Base-by-base conservation (phyloP, 2,329 filamentous ascomycete species). In the Epichloe uncinata region DNA sequence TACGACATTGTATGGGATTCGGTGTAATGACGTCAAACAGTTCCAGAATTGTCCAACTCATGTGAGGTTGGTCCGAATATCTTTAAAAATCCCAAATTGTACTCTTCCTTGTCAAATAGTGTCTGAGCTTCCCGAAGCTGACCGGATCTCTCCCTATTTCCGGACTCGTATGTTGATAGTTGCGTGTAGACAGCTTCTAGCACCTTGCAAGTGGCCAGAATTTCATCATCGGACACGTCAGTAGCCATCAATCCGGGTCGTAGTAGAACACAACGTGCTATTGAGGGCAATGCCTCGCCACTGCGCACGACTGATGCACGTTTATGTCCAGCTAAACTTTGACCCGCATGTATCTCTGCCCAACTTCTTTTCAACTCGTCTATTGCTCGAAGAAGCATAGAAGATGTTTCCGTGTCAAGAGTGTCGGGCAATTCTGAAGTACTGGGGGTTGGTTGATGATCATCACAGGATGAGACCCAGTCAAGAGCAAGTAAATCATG, bases 391-490 rank as follows among this genome's bases (percentile, higher is more conserved):
- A 50, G 36, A 33, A 50, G 48, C 35, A 38, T 42, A 8, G 12
- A 30, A 22, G 11, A 30, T 12, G n/a, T 38, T 13, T 42, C n/a
- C 4, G 45, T 13, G 38, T 45, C 48, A 5, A 50, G 36, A 13
- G n/a, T 34, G 45, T 4, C 18, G 22, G 16, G 18, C 8, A 18
- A 4, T 35, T 48, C 47, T 18, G 41, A 5, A n/a, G 9, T 22
- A 33, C 36, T 20, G 5, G 16, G 16, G 16, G n/a, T 6, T 74
- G 44, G 75, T 74, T n/a, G 5, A 15, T 26, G 33, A 18, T 12
- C 40, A 26, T 77, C 79, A 57, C 86, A 82, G 20, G 77, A 73
- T 56, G 75, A 71, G 35, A 83, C 78, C 71, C 79, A 82, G 13
- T 69, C 66, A 55, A 75, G 75, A 37, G 82, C 44, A 33, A 45